Conservation (phyloP, 1,284 basidiomycete genomes). For the Marasmius sp. region DNA sequence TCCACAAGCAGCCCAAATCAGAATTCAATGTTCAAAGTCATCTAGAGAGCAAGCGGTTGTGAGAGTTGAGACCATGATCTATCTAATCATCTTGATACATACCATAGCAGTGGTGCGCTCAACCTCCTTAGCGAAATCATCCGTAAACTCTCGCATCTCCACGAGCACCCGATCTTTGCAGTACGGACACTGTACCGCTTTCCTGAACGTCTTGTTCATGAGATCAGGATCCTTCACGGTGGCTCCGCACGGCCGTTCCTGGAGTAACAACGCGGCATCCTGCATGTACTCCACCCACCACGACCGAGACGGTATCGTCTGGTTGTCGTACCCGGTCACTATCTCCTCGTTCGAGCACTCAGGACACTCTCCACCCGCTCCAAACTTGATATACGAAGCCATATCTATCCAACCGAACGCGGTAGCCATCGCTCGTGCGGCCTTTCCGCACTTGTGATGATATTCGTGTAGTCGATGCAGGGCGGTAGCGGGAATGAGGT, state of each 20-base stretch:
- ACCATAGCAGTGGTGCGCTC: not conserved
- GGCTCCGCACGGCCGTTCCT: conserved; percentile 8
- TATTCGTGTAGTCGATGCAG: conserved; percentile 7
- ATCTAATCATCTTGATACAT: too few relatives aligned
- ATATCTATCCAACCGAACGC: conserved; percentile 7
- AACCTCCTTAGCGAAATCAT: conserved; percentile 2
- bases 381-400: conserved; percentile 6
- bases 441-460: conserved; percentile 2
- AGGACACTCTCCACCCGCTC: conserved; percentile 1
- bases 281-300: conserved; percentile 17
- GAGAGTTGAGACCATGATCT: too few relatives aligned
- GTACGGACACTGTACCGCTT: conserved; percentile 2
- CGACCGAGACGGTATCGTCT: not conserved
- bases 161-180: conserved; percentile 1
- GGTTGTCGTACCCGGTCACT: conserved; percentile 1
- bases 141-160: conserved; percentile 3
- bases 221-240: conserved; percentile 10
- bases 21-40: too few relatives aligned
- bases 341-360: conserved; percentile 1
- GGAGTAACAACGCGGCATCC: conserved; percentile 5
- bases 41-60: too few relatives aligned
- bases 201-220: conserved; percentile 7
- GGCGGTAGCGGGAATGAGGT: not conserved
- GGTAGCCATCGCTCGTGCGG: conserved; percentile 7
- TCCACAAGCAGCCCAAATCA: too few relatives aligned